phyloP scores from a whole-genome alignment of 2,329 filamentous ascomycete species.

The Penicillium sp. region DNA sequence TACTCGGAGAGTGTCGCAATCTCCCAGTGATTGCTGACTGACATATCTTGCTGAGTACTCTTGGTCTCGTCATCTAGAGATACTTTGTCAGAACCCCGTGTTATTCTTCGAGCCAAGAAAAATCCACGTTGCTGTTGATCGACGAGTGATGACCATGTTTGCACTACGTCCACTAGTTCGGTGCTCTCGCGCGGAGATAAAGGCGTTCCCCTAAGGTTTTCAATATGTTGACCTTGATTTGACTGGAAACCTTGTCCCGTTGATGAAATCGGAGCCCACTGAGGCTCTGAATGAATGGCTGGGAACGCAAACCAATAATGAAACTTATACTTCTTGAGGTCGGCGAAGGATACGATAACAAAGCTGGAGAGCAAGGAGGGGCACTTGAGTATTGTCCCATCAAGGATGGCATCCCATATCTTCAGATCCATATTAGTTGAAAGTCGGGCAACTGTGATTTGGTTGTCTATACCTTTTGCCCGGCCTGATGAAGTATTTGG shows the following conservation, averaged over 20 bases:
- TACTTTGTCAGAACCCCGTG: conserved; percentile 5
- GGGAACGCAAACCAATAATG: conserved; percentile 99
- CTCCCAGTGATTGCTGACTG: conserved; percentile 55
- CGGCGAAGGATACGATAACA: conserved; percentile 83
- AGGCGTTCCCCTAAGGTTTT: conserved; percentile 25
- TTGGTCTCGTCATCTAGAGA: background rate
- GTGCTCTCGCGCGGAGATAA: conserved; percentile 69
- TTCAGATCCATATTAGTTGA: conserved; percentile 39
- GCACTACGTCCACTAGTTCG: conserved; percentile 73
- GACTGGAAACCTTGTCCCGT: conserved; percentile 25
- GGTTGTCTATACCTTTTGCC: conserved; percentile 61
- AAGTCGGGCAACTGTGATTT: background rate
- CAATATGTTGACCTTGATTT: conserved; percentile 4
- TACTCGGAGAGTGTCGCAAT: conserved; percentile 72
- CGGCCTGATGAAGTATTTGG: conserved; percentile 72
- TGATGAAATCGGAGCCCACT: conserved; percentile 62
- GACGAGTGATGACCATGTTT: conserved; percentile 79
- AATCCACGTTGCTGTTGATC: conserved; percentile 88
- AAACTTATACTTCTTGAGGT: conserved; percentile 95
- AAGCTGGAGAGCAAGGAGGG: conserved; percentile 89
- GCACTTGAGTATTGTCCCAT: conserved; percentile 92
- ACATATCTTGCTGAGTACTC: background rate
- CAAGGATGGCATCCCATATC: conserved; percentile 97
- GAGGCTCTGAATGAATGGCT: conserved; percentile 80
- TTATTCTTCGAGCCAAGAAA: conserved; percentile 71